Evolutionary conservation across 2,329 filamentous ascomycete genomes (phyloP).

Genomic region (Gremmenia infestans): DNA sequence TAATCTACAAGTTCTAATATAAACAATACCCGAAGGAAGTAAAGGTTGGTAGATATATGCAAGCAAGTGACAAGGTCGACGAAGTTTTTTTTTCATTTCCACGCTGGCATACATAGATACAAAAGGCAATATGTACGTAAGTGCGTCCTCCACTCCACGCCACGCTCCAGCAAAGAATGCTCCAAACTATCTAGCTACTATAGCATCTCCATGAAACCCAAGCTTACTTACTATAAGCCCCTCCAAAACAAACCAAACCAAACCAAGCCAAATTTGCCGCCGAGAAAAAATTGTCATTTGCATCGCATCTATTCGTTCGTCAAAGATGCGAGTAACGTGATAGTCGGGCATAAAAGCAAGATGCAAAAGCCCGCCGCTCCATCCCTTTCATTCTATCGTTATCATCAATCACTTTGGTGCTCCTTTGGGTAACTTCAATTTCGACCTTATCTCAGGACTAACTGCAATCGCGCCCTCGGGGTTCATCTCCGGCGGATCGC

Average conservation of each 20-base stretch:
- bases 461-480: conserved; percentile 10
- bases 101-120: neutral
- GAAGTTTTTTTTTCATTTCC: neutral
- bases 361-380: neutral
- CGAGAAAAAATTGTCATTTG: neutral
- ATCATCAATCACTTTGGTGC: conserved; percentile 8
- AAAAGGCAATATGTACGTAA: neutral
- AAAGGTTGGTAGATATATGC: too few species aligned
- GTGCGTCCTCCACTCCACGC: neutral
- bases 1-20: too few species aligned
- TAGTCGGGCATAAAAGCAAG: neutral
- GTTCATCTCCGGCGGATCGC: conserved; percentile 21
- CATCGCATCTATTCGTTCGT: neutral
- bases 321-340: neutral
- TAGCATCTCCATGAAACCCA: neutral
- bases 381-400: neutral
- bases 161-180: neutral
- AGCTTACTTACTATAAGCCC: too few species aligned
- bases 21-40: too few species aligned
- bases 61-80: neutral
- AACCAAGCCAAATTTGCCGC: neutral
- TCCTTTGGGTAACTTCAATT: conserved; percentile 18
- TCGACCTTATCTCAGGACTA: conserved; percentile 16
- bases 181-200: neutral
- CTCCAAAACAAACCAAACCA: neutral